Conservation (phyloP, 495 filamentous ascomycete species). For the Saxophila tyrrhenica region DNA sequence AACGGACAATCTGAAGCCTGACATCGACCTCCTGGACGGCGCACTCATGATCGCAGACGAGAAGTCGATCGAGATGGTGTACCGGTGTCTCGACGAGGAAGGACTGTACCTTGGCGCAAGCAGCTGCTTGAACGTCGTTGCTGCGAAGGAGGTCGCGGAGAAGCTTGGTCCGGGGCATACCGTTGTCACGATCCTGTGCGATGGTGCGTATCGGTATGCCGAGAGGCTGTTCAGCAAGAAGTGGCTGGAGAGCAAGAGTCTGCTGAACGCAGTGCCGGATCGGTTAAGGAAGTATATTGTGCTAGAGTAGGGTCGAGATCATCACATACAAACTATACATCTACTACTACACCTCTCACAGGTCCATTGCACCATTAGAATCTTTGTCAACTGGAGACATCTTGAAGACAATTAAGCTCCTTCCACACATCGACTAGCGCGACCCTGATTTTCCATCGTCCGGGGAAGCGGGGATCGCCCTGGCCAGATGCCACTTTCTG, state of each 20-base stretch:
- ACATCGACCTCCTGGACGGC: constrained; percentile 77
- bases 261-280: constrained; percentile 73
- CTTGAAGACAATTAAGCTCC: too few species aligned
- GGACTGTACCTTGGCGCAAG: constrained; percentile 93
- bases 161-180: constrained; percentile 81
- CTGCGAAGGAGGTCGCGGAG: constrained; percentile 87
- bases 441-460: too few species aligned
- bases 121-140: constrained; percentile 85
- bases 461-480: too few species aligned
- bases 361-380: too few species aligned
- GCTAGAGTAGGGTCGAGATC: constrained; percentile 44
- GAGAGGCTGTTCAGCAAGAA: constrained; percentile 81
- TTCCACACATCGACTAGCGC: too few species aligned
- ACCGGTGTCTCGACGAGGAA: constrained; percentile 92
- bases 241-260: constrained; percentile 77
- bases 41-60: constrained; percentile 78
- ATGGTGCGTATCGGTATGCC: constrained; percentile 93
- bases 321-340: too few species aligned
- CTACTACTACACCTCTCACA: too few species aligned
- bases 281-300: constrained; percentile 88
- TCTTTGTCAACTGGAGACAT: too few species aligned
- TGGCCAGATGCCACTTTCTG: too few species aligned
- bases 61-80: constrained; percentile 96
- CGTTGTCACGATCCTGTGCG: constrained; percentile 85
- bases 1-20: constrained; percentile 81